Conservation (phyloP, 1,139 yeast genomes). For the Debaryomycetaceae sp. region DNA sequence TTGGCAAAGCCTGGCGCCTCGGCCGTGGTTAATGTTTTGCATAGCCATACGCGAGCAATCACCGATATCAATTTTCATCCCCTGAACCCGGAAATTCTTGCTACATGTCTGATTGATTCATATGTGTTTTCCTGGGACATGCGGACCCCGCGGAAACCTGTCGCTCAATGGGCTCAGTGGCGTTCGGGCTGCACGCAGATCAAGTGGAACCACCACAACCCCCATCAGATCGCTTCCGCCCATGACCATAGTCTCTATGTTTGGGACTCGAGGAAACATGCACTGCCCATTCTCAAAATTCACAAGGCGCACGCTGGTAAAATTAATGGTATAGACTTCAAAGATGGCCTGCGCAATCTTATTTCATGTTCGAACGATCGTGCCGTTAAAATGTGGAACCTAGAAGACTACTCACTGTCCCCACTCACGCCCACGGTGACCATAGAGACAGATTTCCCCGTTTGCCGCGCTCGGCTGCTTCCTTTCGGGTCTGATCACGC, state of each 20-base stretch:
- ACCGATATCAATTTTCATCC: slow-evolving; percentile 94
- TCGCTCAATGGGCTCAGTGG: slow-evolving; percentile 81
- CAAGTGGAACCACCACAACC: slow-evolving; percentile 78
- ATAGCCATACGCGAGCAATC: slow-evolving; percentile 84
- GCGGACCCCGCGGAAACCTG: slow-evolving; percentile 64
- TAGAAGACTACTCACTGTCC: slow-evolving; percentile 11
- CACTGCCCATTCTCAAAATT: slow-evolving; percentile 57
- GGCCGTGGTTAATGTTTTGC: slow-evolving; percentile 81
- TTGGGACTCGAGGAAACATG: slow-evolving; percentile 85
- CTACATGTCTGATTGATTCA: slow-evolving; percentile 90
- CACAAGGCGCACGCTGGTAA: slow-evolving; percentile 65
- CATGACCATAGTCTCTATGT: slow-evolving; percentile 72
- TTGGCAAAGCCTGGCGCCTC: slow-evolving; percentile 60
- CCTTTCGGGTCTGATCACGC: slow-evolving; percentile 78
- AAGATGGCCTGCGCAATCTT: slow-evolving; percentile 46
- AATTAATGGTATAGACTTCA: slow-evolving; percentile 82
- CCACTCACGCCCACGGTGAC: slow-evolving; percentile 40
- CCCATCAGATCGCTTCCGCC: slow-evolving; percentile 69
- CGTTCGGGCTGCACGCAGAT: slow-evolving; percentile 91
- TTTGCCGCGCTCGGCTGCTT: slow-evolving; percentile 74
- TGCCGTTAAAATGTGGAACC: slow-evolving; percentile 83
- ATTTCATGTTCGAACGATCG: slow-evolving; percentile 81
- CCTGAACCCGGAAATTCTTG: slow-evolving; percentile 74
- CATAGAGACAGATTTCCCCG: slow-evolving; percentile 69
- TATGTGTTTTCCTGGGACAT: slow-evolving; percentile 86